Evolutionary conservation across 257 asterid species (phyloP), one percentile per base, ranked within the genome.

Genomic region (Ophiorrhiza pumila): DNA sequence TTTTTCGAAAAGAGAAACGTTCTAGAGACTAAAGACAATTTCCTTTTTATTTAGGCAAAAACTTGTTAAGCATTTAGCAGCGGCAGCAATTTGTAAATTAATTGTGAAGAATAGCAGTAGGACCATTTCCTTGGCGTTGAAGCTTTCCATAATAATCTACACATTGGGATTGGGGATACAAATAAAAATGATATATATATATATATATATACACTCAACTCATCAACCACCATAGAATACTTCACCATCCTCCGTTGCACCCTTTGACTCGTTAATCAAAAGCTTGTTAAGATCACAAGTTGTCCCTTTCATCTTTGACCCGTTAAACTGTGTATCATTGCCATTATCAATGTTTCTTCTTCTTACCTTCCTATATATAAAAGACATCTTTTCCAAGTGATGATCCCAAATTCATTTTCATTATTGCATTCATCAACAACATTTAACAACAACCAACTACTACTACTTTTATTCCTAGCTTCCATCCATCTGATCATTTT

Each of bases 111-210:
- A 18, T 22, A 68, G 12, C 17, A 59, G 43, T 66, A 65, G 34
- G 83, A 80, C 80, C 80, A 65, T 80, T 80, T 76, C 83, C 76
- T 68, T 58, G 71, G 72, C 65, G 65, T 68, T 72, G 83, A 76
- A 80, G 63, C 61, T 60, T 60, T 79, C 78, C 68, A 60, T 39
- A 31, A 47, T 39, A 11, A 6, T 17, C 46, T 14, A 35, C 14
- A 18, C 15, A 27, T 8, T 13, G 4, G n/a, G 1, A 17, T 3
- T 2, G 7, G n/a, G n/a, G n/a, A n/a, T n/a, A n/a, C n/a, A n/a
- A n/a, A n/a, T n/a, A n/a, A n/a, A n/a, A n/a, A n/a, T n/a, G n/a
- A n/a, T n/a, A n/a, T n/a, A n/a, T n/a, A n/a, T n/a, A n/a, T n/a
- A n/a, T n/a, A n/a, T n/a, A n/a, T n/a, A n/a, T n/a, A 5, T 2